Base-by-base conservation (phyloP, 768 basidiomycete species). In the Boletus subcaerulescens region DNA sequence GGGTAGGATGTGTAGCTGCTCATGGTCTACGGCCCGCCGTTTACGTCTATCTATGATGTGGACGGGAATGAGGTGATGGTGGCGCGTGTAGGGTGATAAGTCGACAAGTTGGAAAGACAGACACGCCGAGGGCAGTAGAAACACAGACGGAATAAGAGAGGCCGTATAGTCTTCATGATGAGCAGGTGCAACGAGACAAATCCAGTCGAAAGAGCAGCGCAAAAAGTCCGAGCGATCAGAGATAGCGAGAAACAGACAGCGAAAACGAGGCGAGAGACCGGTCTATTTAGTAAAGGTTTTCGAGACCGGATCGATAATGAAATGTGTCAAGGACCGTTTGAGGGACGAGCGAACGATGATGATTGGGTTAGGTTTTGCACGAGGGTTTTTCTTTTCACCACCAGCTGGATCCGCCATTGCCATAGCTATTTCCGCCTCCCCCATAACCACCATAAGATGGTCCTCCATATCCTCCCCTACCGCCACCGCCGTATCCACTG, bases 141-240 rank as follows among this genome's bases (percentile, higher is more conserved):
- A 72, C 71, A 73, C 69, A 75, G 65, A 70, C 74, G 65, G 58
- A 67, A 70, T 73, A 71, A 70, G 60, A 61, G 73, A 74, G 73
- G 73, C 76, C 71, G 67, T 72, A 67, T 65, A 68, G 67, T 71
- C 72, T 70, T 73, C 71, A 73, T 69, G 59, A 75, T 75, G 77
- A 76, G 77, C 74, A 74, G 74, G 68, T 75, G 73, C 74, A 77
- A 79, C 77, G 78, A 77, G 80, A 81, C 78, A 74, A 76, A 76
- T 76, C 74, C 73, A 74, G 71, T 76, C 65, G 72, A 76, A 80
- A 82, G 81, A 85, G 84, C 81, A 85, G 84, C 81, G 80, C 81
- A 79, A 67, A 46, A 60, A 73, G 73, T 78, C 72, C 74, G 69
- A 65, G 60, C 26, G 64, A 66, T 72, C 64, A 65, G 63, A 69